phyloP scores from a whole-genome alignment of 306 rosid species.

The Sphenostylis stenocarpa region DNA sequence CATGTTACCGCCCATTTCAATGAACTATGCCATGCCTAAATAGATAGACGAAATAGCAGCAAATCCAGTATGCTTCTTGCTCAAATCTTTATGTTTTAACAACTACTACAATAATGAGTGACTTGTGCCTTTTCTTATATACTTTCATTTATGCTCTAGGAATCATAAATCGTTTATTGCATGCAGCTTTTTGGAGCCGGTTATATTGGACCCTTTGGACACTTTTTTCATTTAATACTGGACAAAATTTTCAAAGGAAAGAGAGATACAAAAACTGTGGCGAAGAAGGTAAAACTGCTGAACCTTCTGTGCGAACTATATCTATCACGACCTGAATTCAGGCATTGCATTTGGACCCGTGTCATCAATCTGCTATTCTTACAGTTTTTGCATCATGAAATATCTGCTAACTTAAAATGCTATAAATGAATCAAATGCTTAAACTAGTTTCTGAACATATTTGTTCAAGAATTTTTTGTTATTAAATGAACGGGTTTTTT shows the following conservation, averaged over 20 bases:
- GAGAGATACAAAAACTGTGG: slow-evolving; percentile 84
- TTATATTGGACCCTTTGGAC: slow-evolving; percentile 96
- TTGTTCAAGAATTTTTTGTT: background rate
- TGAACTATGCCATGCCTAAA: background rate
- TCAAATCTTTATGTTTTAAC: background rate
- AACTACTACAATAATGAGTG: background rate
- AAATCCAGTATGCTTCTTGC: background rate
- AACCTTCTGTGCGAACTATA: slow-evolving; percentile 14
- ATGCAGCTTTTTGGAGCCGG: slow-evolving; percentile 85
- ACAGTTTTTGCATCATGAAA: background rate
- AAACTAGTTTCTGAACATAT: background rate
- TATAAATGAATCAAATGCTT: slow-evolving; percentile 6
- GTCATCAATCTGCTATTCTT: slow-evolving; percentile 20
- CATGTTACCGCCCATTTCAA: background rate
- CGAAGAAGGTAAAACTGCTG: slow-evolving; percentile 67
- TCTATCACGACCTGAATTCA: slow-evolving; percentile 7
- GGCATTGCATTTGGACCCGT: background rate
- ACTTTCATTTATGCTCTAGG: background rate
- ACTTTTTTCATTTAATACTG: slow-evolving; percentile 60
- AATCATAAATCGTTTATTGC: slow-evolving; percentile 19
- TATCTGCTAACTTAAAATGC: background rate
- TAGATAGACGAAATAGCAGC: slow-evolving; percentile 7
- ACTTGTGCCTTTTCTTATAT: slow-evolving; percentile 7
- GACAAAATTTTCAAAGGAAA: slow-evolving; percentile 93
- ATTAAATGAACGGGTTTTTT: background rate